phyloP scores from a whole-genome alignment of 768 basidiomycete genomes.

The Russula emetica region DNA sequence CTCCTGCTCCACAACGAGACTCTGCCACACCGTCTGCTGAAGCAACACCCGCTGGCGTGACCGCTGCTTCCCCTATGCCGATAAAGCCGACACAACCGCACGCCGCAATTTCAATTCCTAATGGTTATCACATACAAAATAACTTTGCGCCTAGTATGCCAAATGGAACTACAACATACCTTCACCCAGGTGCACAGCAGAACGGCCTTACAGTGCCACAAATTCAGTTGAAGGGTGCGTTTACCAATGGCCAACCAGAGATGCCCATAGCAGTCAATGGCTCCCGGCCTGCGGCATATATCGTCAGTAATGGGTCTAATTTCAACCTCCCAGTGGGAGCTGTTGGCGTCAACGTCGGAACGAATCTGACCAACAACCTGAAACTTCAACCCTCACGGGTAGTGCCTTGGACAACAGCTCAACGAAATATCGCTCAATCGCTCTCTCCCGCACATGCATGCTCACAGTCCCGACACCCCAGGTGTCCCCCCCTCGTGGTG shows the following conservation, averaged over 20 bases:
- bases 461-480: constrained; percentile 32
- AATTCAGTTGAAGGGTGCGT: constrained; percentile 55
- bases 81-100: constrained; percentile 50
- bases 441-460: constrained; percentile 35
- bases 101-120: constrained; percentile 35
- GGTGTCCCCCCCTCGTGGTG: constrained; percentile 33
- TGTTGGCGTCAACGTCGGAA: constrained; percentile 30
- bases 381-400: constrained; percentile 40
- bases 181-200: constrained; percentile 36
- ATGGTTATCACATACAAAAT: constrained; percentile 39
- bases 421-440: constrained; percentile 30
- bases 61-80: constrained; percentile 39
- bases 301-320: constrained; percentile 38
- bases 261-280: constrained; percentile 29
- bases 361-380: constrained; percentile 40
- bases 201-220: constrained; percentile 52
- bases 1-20: constrained; percentile 22
- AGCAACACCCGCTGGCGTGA: constrained; percentile 7
- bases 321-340: constrained; percentile 37
- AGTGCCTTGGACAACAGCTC: constrained; percentile 39
- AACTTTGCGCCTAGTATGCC: constrained; percentile 44
- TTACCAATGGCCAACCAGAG: constrained; percentile 36
- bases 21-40: constrained; percentile 9
- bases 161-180: constrained; percentile 33
- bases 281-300: constrained; percentile 36